Conservation (phyloP, 2,329 filamentous ascomycete genomes). For the Microsporum audouinii region DNA sequence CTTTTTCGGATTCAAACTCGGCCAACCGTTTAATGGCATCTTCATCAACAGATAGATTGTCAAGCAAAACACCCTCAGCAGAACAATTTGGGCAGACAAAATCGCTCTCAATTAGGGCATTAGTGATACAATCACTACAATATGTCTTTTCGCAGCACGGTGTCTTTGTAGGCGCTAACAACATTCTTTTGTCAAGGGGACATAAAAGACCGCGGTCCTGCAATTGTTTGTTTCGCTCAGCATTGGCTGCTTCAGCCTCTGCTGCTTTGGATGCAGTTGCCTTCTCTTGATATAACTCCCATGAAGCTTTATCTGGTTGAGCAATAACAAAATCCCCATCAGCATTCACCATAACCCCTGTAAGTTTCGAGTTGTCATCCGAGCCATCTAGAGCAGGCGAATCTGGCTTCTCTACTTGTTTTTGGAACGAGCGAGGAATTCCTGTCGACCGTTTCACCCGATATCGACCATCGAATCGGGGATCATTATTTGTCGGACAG, state of each 20-base stretch:
- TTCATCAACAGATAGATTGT: constrained; percentile 75
- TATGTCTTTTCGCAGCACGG: constrained; percentile 97
- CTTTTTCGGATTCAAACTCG: constrained; percentile 52
- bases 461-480: constrained; percentile 84
- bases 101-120: constrained; percentile 96
- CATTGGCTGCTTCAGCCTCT: constrained; percentile 65
- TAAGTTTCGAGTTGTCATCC: constrained; percentile 68
- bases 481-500: constrained; percentile 96
- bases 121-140: constrained; percentile 99
- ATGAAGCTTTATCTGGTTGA: constrained; percentile 86
- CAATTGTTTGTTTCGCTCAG: constrained; percentile 71
- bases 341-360: constrained; percentile 93
- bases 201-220: constrained; percentile 83
- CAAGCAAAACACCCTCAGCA: constrained; percentile 81
- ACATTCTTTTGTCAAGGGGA: constrained; percentile 93
- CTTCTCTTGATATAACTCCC: constrained; percentile 95
- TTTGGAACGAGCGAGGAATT: constrained; percentile 88
- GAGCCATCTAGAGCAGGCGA: constrained; percentile 61
- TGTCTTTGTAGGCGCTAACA: constrained; percentile 97
- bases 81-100: constrained; percentile 89
- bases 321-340: constrained; percentile 97
- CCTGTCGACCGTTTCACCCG: constrained; percentile 93
- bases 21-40: constrained; percentile 68
- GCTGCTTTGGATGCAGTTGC: constrained; percentile 75
- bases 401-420: constrained; percentile 85